Conservation (phyloP, 1,284 basidiomycete genomes). For the Trametes versicolor region DNA sequence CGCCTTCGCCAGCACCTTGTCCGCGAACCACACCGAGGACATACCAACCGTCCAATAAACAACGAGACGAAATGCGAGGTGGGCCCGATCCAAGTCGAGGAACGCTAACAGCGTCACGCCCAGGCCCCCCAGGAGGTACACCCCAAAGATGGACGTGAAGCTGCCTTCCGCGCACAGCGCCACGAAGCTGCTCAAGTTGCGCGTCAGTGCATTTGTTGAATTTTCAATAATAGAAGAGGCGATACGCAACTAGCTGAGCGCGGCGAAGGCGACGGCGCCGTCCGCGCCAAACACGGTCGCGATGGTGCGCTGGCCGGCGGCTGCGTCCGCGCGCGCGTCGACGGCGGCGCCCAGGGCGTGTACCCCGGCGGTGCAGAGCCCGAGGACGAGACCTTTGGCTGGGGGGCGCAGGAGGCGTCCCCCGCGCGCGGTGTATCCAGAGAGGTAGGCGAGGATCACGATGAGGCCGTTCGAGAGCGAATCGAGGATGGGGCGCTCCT, state of each 20-base stretch:
- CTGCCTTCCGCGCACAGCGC: conserved; percentile 22
- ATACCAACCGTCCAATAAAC: conserved; percentile 27
- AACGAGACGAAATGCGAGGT: conserved; percentile 23
- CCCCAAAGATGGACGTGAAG: conserved; percentile 23
- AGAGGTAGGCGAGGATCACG: conserved; percentile 24
- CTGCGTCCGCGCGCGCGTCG: conserved; percentile 23
- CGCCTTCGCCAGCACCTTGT: conserved; percentile 1
- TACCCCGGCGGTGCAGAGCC: conserved; percentile 26
- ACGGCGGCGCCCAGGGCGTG: conserved; percentile 30
- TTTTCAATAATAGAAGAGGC: neutral
- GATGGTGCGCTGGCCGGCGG: conserved; percentile 27
- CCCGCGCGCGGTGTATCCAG: conserved; percentile 25
- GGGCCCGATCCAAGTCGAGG: conserved; percentile 2
- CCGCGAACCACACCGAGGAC: conserved; percentile 27
- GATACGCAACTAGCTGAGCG: conserved; percentile 19
- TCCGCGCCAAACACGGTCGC: conserved; percentile 24
- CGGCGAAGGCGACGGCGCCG: conserved; percentile 16
- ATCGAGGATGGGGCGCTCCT: conserved; percentile 26
- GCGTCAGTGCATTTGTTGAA: neutral
- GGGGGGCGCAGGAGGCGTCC: conserved; percentile 9
- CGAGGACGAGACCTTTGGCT: conserved; percentile 20
- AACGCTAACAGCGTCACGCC: conserved; percentile 7
- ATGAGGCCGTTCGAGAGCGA: conserved; percentile 29
- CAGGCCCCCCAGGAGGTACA: conserved; percentile 28
- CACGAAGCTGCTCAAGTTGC: conserved; percentile 1